Evolutionary conservation across 2,329 filamentous ascomycete species (phyloP).

Genomic region (Penicillium frequentans): DNA sequence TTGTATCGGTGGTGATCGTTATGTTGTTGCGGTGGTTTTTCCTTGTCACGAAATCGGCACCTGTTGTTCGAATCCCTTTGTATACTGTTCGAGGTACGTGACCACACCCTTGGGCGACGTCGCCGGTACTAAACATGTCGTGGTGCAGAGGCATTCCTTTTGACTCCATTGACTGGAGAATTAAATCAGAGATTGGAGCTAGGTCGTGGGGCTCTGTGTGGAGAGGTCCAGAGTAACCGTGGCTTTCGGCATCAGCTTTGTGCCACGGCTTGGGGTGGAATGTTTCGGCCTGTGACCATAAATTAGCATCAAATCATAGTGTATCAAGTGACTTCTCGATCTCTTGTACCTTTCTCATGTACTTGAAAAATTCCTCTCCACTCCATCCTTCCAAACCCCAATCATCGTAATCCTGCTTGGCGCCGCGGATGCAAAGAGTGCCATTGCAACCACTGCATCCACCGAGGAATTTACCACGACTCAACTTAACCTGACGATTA

Average conservation of each 20-base stretch:
- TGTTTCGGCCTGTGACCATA: conserved; percentile 49
- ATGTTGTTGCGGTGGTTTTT: conserved; percentile 48
- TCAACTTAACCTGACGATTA: conserved; percentile 44
- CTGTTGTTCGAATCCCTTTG: conserved; percentile 54
- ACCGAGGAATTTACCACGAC: conserved; percentile 45
- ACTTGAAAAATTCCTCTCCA: conserved; percentile 57
- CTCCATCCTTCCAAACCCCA: conserved; percentile 57
- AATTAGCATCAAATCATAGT: neutral
- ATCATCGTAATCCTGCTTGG: conserved; percentile 53
- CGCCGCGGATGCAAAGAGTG: conserved; percentile 45
- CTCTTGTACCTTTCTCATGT: conserved; percentile 53
- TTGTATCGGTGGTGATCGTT: conserved; percentile 49
- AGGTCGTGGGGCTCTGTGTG: conserved; percentile 60
- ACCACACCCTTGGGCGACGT: conserved; percentile 56
- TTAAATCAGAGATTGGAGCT: conserved; percentile 57
- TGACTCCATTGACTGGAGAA: conserved; percentile 57
- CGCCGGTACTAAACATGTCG: conserved; percentile 60
- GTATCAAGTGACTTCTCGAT: neutral
- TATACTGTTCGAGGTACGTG: conserved; percentile 56
- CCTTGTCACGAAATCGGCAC: conserved; percentile 55
- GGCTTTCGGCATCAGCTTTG: conserved; percentile 47
- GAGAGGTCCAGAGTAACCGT: conserved; percentile 55
- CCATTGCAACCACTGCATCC: conserved; percentile 47
- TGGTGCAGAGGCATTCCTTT: conserved; percentile 55
- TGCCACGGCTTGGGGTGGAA: conserved; percentile 62